phyloP scores from a whole-genome alignment of 345 rosid genomes.

The Bretschneidera sinensis region DNA sequence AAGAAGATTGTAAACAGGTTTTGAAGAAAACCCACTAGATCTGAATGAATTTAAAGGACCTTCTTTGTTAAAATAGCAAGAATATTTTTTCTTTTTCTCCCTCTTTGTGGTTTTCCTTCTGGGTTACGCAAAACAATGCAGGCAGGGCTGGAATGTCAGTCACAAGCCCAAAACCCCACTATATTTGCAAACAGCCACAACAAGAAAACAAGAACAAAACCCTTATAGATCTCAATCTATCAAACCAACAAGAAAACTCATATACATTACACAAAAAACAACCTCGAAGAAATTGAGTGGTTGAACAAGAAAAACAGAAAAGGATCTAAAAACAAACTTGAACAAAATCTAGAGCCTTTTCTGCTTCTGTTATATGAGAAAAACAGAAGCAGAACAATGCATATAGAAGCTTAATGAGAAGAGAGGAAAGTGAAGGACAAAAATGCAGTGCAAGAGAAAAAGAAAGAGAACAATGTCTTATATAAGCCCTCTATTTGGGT shows the following conservation, averaged over 20 bases:
- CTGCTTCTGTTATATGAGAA: slow-evolving; percentile 24
- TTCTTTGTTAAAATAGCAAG: slow-evolving; percentile 19
- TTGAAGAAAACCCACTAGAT: slow-evolving; percentile 29
- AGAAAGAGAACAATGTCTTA: slow-evolving; percentile 28
- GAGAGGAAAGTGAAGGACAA: slow-evolving; percentile 11
- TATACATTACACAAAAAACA: slow-evolving; percentile 21
- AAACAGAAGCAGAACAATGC: slow-evolving; percentile 28
- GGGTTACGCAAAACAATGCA: slow-evolving; percentile 27
- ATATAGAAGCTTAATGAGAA: slow-evolving; percentile 16
- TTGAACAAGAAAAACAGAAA: no score
- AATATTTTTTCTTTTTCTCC: slow-evolving; percentile 16
- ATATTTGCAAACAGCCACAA: slow-evolving; percentile 10
- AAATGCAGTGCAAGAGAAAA: slow-evolving; percentile 16
- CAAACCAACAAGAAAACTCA: slow-evolving; percentile 14
- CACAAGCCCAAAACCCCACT: slow-evolving; percentile 13
- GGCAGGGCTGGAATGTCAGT: slow-evolving; percentile 32
- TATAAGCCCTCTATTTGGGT: slow-evolving; percentile 21
- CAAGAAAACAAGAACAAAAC: background rate
- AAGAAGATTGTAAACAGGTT: no score
- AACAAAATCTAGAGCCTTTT: slow-evolving; percentile 3
- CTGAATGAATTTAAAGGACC: slow-evolving; percentile 15
- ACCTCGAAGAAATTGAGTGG: slow-evolving; percentile 8
- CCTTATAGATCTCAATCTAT: background rate
- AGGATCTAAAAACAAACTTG: background rate
- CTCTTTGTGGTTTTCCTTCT: slow-evolving; percentile 28